Base-by-base conservation (phyloP, 768 basidiomycete species). In the Tylopilus rubrobrunneus region DNA sequence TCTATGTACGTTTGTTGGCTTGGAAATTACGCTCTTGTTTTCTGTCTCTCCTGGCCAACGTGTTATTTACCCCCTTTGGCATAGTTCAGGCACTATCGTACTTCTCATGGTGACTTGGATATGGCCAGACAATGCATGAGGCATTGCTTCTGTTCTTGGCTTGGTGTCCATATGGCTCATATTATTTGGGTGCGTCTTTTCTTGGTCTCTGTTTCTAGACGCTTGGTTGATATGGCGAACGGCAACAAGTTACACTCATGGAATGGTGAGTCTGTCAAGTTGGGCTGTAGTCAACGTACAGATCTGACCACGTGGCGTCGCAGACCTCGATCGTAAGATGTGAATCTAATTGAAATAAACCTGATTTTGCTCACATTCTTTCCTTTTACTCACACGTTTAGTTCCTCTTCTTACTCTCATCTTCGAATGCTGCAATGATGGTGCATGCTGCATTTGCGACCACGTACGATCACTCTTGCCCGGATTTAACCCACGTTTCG, bases 371-470 rank as follows among this genome's bases (percentile, higher is more conserved):
- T 39, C 52, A 54, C 48, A 52, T 28, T 49, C 56, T 61, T 66
- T 61, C 61, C 64, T 66, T 67, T 68, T 64, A 45, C 66, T 62
- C 64, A 55, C 64, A 45, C 53, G 49, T 58, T 58, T 52, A 34
- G 57, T 65, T 65, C 55, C 62, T 56, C 65, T 67, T 64, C 61
- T 50, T 56, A 53, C 65, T 59, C 65, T 67, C 61, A 54, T 63
- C 63, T 49, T 59, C 54, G 31, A 40, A 33, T 56, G 23, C 36
- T 34, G n/a, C n/a, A n/a, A n/a, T n/a, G n/a, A n/a, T n/a, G n/a
- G 82, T 89, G 8, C 86, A 93, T 67, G 87, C 89, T 11, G 88
- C 87, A 4, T 76, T 93, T 49, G 68, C 77, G 31, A 84, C 80
- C 9, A 79, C 85, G 87, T 89, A 69, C 56, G 81, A 74, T 28